phyloP scores from a whole-genome alignment of 140 eudicot species.

The Ambrosia hybrid region DNA sequence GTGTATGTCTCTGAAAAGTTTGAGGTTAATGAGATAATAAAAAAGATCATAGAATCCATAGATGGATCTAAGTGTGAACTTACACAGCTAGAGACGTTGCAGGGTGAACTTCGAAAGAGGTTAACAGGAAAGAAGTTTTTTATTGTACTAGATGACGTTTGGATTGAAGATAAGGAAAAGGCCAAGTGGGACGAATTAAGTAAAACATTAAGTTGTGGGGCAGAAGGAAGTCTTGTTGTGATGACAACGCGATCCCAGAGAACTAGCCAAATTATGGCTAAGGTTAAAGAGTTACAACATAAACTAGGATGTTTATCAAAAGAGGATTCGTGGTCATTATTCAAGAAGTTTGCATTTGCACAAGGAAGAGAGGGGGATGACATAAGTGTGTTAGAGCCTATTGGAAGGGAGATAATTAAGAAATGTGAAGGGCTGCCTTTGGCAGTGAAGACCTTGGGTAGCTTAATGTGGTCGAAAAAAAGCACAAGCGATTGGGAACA shows the following conservation, averaged over 20 bases:
- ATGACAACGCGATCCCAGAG: conserved; percentile 12
- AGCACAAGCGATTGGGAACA: neutral
- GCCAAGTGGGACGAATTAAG: conserved; percentile 9
- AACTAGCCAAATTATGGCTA: conserved; percentile 10
- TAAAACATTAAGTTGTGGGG: neutral
- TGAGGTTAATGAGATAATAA: too few species aligned
- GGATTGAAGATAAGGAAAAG: neutral
- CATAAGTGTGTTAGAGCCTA: conserved; percentile 8
- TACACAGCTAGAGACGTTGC: neutral
- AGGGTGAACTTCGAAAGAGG: neutral
- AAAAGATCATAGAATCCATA: too few species aligned
- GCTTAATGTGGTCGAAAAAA: conserved; percentile 20
- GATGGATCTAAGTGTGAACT: neutral
- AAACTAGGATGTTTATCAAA: conserved; percentile 17
- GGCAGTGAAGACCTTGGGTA: neutral
- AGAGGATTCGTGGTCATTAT: conserved; percentile 22
- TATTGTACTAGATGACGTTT: neutral
- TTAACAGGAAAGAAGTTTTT: conserved; percentile 7
- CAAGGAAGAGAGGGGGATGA: neutral
- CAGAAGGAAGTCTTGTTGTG: conserved; percentile 16
- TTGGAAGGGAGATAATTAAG: conserved; percentile 22
- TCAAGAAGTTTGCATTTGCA: conserved; percentile 24
- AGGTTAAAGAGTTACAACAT: neutral
- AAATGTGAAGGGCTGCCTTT: conserved; percentile 29
- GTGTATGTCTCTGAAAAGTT: neutral